Conservation (phyloP, 441 rosid genomes). For the Pelargonium fulgidum region DNA sequence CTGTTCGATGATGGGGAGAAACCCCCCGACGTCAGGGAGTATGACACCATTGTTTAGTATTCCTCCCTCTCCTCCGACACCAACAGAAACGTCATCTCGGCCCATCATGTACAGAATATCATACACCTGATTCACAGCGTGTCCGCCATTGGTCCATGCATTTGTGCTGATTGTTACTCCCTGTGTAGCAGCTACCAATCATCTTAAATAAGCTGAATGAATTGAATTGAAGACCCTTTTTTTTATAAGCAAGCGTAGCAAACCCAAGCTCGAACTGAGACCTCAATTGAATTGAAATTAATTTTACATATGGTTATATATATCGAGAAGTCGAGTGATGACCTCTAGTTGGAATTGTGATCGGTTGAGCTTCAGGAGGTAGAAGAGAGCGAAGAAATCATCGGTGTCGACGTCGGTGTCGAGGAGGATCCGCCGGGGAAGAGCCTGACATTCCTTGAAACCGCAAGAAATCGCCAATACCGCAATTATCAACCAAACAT, state of each 20-base stretch:
- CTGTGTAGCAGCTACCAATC: conserved; percentile 29
- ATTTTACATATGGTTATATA: not conserved
- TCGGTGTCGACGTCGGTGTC: conserved; percentile 89
- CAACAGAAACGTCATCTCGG: conserved; percentile 70
- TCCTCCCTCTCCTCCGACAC: conserved; percentile 92
- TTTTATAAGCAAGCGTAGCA: too few species aligned
- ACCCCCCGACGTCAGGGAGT: conserved; percentile 75
- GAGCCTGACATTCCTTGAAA: conserved; percentile 27
- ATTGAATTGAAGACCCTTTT: too few species aligned
- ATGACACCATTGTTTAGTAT: conserved; percentile 55
- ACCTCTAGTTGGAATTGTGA: conserved; percentile 71
- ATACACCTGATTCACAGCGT: conserved; percentile 68
- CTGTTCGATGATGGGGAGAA: conserved; percentile 81
- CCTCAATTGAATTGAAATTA: too few species aligned
- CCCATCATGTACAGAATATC: conserved; percentile 90
- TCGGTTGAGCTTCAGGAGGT: conserved; percentile 71
- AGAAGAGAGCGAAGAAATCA: conserved; percentile 79
- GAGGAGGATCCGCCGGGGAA: conserved; percentile 51
- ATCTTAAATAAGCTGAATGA: not conserved
- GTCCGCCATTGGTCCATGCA: conserved; percentile 84
- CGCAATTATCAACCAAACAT: conserved; percentile 14
- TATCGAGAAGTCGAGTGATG: not conserved
- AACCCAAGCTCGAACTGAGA: too few species aligned
- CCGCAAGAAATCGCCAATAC: conserved; percentile 25
- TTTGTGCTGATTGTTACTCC: conserved; percentile 65